These are phyloP conservation scores for Albifimbria verrucaria DNA, from an alignment of 2,329 filamentous ascomycete species.

Conservation along the genomic window DNA sequence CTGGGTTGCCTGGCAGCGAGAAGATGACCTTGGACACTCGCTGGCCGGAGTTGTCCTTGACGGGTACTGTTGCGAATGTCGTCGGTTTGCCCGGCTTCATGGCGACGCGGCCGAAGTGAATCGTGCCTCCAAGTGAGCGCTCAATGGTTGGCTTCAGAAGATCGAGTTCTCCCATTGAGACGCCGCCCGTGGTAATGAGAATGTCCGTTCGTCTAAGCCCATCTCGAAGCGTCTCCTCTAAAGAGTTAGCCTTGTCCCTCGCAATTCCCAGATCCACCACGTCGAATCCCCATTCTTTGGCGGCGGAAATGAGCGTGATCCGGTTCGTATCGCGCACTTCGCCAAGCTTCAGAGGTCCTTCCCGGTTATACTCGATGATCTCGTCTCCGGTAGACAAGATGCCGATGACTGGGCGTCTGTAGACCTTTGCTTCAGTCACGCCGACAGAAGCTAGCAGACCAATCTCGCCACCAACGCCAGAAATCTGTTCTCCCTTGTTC, in stretches of 20 bases:
- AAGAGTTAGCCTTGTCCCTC: conserved; percentile 65
- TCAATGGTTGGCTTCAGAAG: conserved; percentile 96
- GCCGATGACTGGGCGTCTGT: conserved; percentile 73
- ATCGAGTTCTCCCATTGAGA: conserved; percentile 97
- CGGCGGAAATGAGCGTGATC: conserved; percentile 78
- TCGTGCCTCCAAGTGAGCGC: conserved; percentile 80
- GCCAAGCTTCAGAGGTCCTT: conserved; percentile 64
- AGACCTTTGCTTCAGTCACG: conserved; percentile 66
- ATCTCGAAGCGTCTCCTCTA: conserved; percentile 74
- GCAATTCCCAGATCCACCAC: conserved; percentile 85
- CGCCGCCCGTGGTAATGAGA: conserved; percentile 87
- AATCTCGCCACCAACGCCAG: conserved; percentile 84
- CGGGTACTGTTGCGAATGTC: conserved; percentile 86
- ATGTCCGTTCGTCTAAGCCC: conserved; percentile 74
- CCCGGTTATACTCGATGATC: conserved; percentile 70
- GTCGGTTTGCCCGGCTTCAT: conserved; percentile 99
- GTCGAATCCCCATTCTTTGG: conserved; percentile 70
- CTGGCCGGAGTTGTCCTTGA: conserved; percentile 56
- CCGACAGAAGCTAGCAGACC: conserved; percentile 87
- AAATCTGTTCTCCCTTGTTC: conserved; percentile 75
- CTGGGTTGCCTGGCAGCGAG: conserved; percentile 89
- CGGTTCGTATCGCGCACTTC: conserved; percentile 94
- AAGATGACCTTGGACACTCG: conserved; percentile 72
- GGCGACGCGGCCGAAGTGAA: conserved; percentile 91
- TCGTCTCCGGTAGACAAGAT: conserved; percentile 94